Evolutionary conservation across 192 early-diverging fungal species (phyloP).

Genomic region (Backusella liffmaniae): DNA sequence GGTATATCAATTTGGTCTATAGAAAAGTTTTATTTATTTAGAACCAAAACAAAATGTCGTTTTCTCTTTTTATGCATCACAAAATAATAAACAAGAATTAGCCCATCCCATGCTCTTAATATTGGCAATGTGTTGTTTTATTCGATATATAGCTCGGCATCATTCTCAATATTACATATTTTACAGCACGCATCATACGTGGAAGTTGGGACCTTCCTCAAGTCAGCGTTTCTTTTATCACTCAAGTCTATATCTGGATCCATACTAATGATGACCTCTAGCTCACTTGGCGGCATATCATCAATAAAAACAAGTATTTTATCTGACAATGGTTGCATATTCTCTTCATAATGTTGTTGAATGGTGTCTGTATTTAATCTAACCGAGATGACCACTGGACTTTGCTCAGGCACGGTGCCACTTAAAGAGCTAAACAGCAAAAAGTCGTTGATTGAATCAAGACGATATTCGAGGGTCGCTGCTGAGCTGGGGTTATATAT

Average conservation of each 20-base stretch:
- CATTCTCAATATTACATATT: background rate
- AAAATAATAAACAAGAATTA: no score
- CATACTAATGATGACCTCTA: background rate
- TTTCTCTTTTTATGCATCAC: no score
- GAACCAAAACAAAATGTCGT: no score
- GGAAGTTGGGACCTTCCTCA: background rate
- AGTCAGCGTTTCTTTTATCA: background rate
- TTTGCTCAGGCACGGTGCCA: background rate
- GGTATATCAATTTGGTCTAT: no score
- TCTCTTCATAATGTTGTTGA: background rate
- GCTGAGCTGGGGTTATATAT: background rate
- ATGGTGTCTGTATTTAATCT: background rate
- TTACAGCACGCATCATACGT: background rate
- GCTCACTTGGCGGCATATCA: background rate
- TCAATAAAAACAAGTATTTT: background rate
- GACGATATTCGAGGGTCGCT: background rate
- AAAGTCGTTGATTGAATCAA: background rate
- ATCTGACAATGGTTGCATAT: background rate
- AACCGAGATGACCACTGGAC: background rate
- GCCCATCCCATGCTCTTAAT: no score
- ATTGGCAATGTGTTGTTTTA: no score
- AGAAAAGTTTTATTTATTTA: no score
- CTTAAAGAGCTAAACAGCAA: slow-evolving; percentile 1
- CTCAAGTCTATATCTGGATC: background rate
- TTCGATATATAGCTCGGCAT: background rate